Conservation (phyloP, 176 grass and related monocot genomes). For the Paspalum notatum region DNA sequence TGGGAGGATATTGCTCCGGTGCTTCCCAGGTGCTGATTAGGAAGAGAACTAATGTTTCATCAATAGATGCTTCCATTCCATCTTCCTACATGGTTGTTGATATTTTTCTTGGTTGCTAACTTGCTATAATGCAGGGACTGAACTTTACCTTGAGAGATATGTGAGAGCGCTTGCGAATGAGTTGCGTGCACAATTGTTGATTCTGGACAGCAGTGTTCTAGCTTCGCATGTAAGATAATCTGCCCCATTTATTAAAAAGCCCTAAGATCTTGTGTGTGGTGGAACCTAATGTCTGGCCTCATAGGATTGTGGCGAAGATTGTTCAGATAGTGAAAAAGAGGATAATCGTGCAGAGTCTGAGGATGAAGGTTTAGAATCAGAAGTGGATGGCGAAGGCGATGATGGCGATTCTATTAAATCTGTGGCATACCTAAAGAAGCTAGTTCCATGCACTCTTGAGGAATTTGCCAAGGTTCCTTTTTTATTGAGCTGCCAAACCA, state of each 20-base stretch:
- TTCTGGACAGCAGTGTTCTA: constrained; percentile 91
- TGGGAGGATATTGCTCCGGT: constrained; percentile 81
- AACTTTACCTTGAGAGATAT: constrained; percentile 82
- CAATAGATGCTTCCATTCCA: not conserved
- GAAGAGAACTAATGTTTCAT: constrained; percentile 4
- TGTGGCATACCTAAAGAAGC: constrained; percentile 52
- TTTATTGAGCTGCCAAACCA: constrained; percentile 31
- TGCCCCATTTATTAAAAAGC: not conserved
- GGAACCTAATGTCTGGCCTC: constrained; percentile 38
- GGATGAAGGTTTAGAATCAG: constrained; percentile 73
- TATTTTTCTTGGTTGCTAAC: not conserved
- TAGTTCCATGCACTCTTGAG: constrained; percentile 57
- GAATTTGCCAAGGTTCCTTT: constrained; percentile 67
- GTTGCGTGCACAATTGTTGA: constrained; percentile 63
- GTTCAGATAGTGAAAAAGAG: constrained; percentile 69
- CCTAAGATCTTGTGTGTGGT: not conserved
- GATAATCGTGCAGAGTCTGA: constrained; percentile 48
- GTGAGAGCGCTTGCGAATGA: constrained; percentile 82
- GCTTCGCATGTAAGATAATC: constrained; percentile 75
- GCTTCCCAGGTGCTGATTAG: constrained; percentile 61
- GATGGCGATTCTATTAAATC: constrained; percentile 53
- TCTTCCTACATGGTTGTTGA: not conserved
- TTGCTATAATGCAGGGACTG: constrained; percentile 64
- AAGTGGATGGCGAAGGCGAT: constrained; percentile 60
- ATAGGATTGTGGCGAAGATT: constrained; percentile 76